phyloP scores from a whole-genome alignment of 257 asterid genomes.

The Nicotiana noctiflora region DNA sequence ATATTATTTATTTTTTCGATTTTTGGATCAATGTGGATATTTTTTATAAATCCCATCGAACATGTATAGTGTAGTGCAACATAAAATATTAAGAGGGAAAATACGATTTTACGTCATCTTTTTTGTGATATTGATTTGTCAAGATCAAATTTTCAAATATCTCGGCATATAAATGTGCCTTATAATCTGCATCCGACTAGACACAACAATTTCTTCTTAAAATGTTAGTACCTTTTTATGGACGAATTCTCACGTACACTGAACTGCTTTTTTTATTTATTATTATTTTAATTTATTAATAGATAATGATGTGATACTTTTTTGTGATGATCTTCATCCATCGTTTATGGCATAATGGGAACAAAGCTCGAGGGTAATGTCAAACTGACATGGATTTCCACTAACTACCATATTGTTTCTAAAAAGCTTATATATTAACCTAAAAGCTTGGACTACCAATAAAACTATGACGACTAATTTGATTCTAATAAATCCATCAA shows the following conservation, averaged over 20 bases:
- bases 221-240: too few species aligned
- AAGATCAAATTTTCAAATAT: neutral
- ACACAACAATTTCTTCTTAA: neutral
- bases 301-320: constrained; percentile 6
- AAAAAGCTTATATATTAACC: constrained; percentile 2
- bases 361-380: constrained; percentile 56
- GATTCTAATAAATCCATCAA: neutral
- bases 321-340: neutral
- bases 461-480: neutral
- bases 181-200: neutral
- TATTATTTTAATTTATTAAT: too few species aligned
- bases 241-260: too few species aligned
- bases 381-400: constrained; percentile 27
- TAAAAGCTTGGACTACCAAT: constrained; percentile 25
- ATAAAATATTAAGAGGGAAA: neutral
- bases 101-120: neutral
- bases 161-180: neutral
- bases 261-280: too few species aligned
- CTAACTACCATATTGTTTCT: constrained; percentile 19
- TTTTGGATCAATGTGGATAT: neutral
- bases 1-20: neutral
- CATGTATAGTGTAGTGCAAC: neutral
- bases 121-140: neutral
- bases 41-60: neutral
- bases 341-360: constrained; percentile 34